Conservation (phyloP, 805 yeast species). For the Danielia reshetovae region DNA sequence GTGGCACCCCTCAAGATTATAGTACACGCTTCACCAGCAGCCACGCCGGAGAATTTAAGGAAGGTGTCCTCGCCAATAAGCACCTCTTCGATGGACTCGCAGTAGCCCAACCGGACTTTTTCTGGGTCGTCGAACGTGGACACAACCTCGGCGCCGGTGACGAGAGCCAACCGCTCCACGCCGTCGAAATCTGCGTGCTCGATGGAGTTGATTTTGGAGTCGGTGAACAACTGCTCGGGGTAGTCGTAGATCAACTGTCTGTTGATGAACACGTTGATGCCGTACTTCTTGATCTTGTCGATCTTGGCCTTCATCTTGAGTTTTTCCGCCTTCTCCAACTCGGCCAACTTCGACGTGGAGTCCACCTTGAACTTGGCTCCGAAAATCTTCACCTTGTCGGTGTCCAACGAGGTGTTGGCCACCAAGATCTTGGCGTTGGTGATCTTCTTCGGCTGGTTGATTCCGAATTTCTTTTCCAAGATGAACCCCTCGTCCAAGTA, state of each 20-base stretch:
- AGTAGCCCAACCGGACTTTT: slow-evolving; percentile 77
- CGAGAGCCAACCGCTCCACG: slow-evolving; percentile 91
- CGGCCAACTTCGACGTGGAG: slow-evolving; percentile 90
- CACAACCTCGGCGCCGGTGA: slow-evolving; percentile 97
- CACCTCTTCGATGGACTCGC: slow-evolving; percentile 87
- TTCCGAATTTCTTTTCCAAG: slow-evolving; percentile 87
- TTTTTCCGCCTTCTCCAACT: slow-evolving; percentile 89
- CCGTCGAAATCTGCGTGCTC: slow-evolving; percentile 99
- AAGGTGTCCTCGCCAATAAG: slow-evolving; percentile 90
- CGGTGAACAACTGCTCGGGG: slow-evolving; percentile 94
- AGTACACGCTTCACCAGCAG: slow-evolving; percentile 94
- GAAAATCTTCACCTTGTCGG: slow-evolving; percentile 95
- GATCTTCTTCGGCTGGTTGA: slow-evolving; percentile 83
- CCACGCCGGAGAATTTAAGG: slow-evolving; percentile 92
- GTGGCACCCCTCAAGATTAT: slow-evolving; percentile 73
- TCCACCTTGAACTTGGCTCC: slow-evolving; percentile 98
- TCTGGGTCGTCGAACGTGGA: slow-evolving; percentile 95
- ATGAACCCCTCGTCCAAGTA: slow-evolving; percentile 95
- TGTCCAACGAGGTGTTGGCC: slow-evolving; percentile 94
- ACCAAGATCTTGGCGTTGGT: slow-evolving; percentile 82
- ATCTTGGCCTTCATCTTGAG: slow-evolving; percentile 89
- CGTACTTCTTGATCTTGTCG: slow-evolving; percentile 82
- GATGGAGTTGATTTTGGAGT: slow-evolving; percentile 80
- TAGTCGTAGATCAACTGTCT: slow-evolving; percentile 96
- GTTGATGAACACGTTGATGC: slow-evolving; percentile 86